phyloP scores from a whole-genome alignment of 2,329 filamentous ascomycete species.

The Botrytis cinerea region DNA sequence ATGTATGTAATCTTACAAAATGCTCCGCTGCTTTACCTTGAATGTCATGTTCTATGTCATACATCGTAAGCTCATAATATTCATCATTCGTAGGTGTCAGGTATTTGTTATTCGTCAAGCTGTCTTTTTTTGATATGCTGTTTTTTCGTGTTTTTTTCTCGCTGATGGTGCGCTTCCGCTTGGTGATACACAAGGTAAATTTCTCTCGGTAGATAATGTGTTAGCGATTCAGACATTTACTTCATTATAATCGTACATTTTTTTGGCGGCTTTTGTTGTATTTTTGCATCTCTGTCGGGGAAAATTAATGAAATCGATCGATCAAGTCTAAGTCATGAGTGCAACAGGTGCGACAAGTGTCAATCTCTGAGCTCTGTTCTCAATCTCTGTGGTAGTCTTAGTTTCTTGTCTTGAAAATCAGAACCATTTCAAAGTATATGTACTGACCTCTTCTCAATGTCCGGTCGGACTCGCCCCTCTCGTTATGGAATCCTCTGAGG shows the following conservation, averaged over 20 bases:
- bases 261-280: not conserved
- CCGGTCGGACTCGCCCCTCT: not conserved
- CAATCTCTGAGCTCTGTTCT: not conserved
- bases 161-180: not conserved
- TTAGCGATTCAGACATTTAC: not conserved
- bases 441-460: conserved; percentile 7
- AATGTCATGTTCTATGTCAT: not conserved
- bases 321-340: not conserved
- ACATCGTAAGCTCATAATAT: not conserved
- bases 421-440: no score
- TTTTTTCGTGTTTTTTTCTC: not conserved
- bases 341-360: not conserved
- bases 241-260: not conserved
- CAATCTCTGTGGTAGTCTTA: conserved; percentile 2
- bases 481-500: not conserved
- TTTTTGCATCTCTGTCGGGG: not conserved
- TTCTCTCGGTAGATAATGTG: not conserved
- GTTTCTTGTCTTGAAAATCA: not conserved
- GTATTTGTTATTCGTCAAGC: not conserved
- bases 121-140: no score
- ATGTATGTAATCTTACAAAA: not conserved
- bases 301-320: not conserved
- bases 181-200: not conserved
- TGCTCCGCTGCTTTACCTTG: not conserved
- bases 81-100: not conserved